These are phyloP conservation scores for Backusella morwellensis DNA, from an alignment of 192 early-diverging fungal species.

Conservation along the genomic window DNA sequence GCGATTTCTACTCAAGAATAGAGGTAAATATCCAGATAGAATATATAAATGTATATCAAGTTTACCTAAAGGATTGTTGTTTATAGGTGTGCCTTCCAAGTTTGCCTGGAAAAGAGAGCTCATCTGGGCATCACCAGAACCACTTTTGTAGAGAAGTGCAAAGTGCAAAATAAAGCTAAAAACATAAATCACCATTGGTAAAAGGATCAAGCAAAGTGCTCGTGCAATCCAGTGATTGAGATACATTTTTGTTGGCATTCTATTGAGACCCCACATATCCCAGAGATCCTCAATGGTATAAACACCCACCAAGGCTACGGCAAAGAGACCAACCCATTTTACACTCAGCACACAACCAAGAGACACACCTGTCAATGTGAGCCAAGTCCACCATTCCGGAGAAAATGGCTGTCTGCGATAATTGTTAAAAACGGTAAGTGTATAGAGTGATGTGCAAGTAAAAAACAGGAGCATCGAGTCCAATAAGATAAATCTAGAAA, in stretches of 20 bases:
- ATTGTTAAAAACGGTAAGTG: conserved; percentile 59
- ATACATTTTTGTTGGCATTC: conserved; percentile 60
- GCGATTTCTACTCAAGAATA: conserved; percentile 65
- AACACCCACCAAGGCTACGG: conserved; percentile 87
- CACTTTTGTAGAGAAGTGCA: conserved; percentile 74
- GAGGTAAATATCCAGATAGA: neutral
- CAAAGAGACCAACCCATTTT: conserved; percentile 97
- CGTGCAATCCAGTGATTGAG: conserved; percentile 83
- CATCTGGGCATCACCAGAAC: conserved; percentile 92
- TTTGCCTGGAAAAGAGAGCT: conserved; percentile 92
- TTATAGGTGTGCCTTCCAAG: conserved; percentile 76
- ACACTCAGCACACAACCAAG: conserved; percentile 81
- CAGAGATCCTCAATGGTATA: conserved; percentile 92
- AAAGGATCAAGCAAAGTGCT: conserved; percentile 72
- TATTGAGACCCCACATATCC: conserved; percentile 75
- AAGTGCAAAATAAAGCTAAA: conserved; percentile 88
- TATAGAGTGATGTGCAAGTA: conserved; percentile 69
- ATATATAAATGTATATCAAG: neutral
- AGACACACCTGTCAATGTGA: conserved; percentile 78
- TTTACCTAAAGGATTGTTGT: conserved; percentile 77
- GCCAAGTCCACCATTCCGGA: conserved; percentile 83
- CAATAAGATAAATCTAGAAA: conserved; percentile 89
- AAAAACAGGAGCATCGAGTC: conserved; percentile 95
- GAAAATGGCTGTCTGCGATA: conserved; percentile 61
- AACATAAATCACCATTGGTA: conserved; percentile 85